Conservation (phyloP, 371 early-diverging fungal species). For the Nematocida sp. region DNA sequence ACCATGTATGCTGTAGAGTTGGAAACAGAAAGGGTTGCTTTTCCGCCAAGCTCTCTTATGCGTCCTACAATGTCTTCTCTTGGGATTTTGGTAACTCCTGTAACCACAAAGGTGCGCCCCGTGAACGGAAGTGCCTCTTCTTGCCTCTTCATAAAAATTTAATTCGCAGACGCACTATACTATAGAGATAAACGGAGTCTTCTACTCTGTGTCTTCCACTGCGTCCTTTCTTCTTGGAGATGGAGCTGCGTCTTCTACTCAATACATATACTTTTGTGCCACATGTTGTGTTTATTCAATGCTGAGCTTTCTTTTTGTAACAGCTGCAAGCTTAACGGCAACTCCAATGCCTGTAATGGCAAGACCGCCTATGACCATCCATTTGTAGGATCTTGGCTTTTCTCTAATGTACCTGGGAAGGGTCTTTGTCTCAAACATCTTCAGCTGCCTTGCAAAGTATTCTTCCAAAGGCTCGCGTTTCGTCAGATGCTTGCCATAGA, state of each 20-base stretch:
- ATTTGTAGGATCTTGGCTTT: conserved; percentile 27
- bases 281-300: conserved; percentile 36
- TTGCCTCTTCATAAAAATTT: conserved; percentile 46
- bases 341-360: not conserved
- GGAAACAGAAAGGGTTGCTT: conserved; percentile 74
- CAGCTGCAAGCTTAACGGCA: not conserved
- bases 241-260: no score
- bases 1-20: conserved; percentile 81
- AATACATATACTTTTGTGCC: no score
- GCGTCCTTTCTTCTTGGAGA: no score
- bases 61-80: conserved; percentile 30
- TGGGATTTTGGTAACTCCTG: conserved; percentile 24
- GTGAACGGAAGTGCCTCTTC: conserved; percentile 33
- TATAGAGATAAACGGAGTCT: no score
- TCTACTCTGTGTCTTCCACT: no score
- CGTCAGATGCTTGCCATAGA: conserved; percentile 52
- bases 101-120: conserved; percentile 32
- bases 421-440: conserved; percentile 2
- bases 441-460: conserved; percentile 14
- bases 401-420: conserved; percentile 28
- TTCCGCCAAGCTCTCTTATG: conserved; percentile 66
- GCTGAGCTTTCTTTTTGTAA: conserved; percentile 11
- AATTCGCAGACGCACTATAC: no score
- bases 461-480: conserved; percentile 44
- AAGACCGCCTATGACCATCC: not conserved